Base-by-base conservation (phyloP, 2,329 filamentous ascomycete genomes). In the Pseudocercospora macadamiae region DNA sequence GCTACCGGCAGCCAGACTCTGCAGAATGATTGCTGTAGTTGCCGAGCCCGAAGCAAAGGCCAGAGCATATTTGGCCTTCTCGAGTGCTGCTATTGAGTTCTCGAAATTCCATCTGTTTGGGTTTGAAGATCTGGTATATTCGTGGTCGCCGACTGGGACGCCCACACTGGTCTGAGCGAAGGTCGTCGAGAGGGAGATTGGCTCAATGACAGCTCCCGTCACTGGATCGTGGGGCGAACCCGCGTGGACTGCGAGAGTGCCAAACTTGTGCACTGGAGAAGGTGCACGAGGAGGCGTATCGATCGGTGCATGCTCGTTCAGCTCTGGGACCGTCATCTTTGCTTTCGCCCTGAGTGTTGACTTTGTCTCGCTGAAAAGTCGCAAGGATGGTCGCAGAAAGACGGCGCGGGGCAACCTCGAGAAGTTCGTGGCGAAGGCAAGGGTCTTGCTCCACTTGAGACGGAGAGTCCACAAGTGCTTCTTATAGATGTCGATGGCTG, bases 61-160 rank as follows among this genome's bases (percentile, higher is more conserved):
- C 55, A 99, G 87, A 45, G 95, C 95, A 74, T 96, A 89, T 74
- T 90, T 89, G 63, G 92, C 95, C 71, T 96, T 88, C 80, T 99
- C 95, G 55, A 99, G 87, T 4, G 92, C 90, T 32, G 95, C 95
- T 58, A 99, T 86, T 61, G 93, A 92, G 61, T 84, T 82, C 81
- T 99, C 93, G 72, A 99, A 97, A 80, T 97, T 96, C 74, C 90
- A 86, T 59, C 95, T 86, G 80, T 99, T 99, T 54, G 95, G 95
- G 77, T 99, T 99, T 63, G 90, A 87, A 71, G 90, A 96, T 63
- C 95, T 87, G 54, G 89, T 92, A 82, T 99, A 99, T 78, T 99
- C 95, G 79, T 93, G 97, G 63, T 81, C 80, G 71, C 95, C 95
- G 26, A 97, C 81, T 1, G 95, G 95, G 76, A 89, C 86, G 64